Evolutionary conservation across 139 green algal genomes (phyloP), one percentile per base, ranked within the genome.

Genomic region (Zygnema circumcarinatum): DNA sequence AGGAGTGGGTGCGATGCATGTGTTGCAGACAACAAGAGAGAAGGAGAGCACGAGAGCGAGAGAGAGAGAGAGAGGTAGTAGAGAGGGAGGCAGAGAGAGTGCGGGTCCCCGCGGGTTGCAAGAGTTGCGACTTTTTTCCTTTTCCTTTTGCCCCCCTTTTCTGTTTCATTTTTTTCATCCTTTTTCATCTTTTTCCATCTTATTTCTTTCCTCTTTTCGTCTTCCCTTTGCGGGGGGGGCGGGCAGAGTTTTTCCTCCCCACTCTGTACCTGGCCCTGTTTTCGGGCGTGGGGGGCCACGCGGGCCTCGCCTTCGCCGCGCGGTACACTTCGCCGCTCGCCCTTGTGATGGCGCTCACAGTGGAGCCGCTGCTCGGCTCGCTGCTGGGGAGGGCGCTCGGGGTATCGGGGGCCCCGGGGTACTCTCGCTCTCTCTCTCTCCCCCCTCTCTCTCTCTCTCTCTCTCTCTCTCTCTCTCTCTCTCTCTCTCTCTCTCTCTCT

Each of bases 361-460:
- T 95, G 38, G 95, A 98, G 92, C 94, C 95, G 0, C 40, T 95
- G 25, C 79, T 98, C 0, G 95, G 95, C 7, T 93, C 88, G 7
- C 33, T 94, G 25, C 90, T 98, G 1, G 95, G 95, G n/a, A 96
- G 90, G 89, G 84, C 62, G 1, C 53, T 92, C 1, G 93, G 93
- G 2, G 38, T 96, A 3, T 85, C 90, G 42, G 35, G 36, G 0
- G 7, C 69, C 52, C 87, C 87, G 0, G 67, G 76, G 42, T 76
- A 62, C 7, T 7, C 47, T 62, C 47, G 7, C 47, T 62, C 47
- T 62, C 47, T 62, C 47, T 62, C 47, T 62, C 47, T 62, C 47
- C 47, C 16, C 47, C 16, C 47, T 62, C 47, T 62, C 47, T 62
- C 47, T 62, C 47, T 62, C 47, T 62, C 47, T 62, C 47, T 62